Percentiles rank a stretch among this genome's conserved stretches.
These are phyloP conservation scores for Candida mattraensis DNA, from an alignment of 805 yeast species.

Conservation along the genomic window DNA sequence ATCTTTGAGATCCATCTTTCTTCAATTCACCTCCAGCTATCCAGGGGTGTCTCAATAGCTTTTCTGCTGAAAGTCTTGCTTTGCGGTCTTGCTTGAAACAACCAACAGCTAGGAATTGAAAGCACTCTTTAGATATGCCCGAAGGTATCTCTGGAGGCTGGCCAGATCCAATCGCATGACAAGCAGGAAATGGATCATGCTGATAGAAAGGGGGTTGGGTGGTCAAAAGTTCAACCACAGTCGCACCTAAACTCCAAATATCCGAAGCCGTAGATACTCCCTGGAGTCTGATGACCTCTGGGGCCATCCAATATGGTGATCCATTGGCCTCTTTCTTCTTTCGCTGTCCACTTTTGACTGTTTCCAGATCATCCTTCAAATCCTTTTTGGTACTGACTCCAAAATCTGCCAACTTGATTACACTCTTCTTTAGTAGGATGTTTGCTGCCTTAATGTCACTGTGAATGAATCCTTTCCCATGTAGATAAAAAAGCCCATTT, in stretches of 20 bases:
- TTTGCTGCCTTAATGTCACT: conserved; percentile 79
- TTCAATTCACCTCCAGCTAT: conserved; percentile 28
- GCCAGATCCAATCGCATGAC: conserved; percentile 81
- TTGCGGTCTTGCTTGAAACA: conserved; percentile 75
- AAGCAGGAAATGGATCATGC: conserved; percentile 70
- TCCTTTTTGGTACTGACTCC: conserved; percentile 70
- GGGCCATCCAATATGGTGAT: conserved; percentile 99
- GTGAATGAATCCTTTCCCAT: conserved; percentile 73
- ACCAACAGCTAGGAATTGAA: conserved; percentile 55
- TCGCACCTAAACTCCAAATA: conserved; percentile 94
- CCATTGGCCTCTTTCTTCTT: conserved; percentile 57
- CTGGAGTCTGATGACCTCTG: conserved; percentile 82
- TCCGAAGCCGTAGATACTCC: conserved; percentile 90
- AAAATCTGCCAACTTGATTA: conserved; percentile 72
- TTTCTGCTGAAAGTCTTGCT: conserved; percentile 53
- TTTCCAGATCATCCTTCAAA: conserved; percentile 71
- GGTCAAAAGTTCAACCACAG: conserved; percentile 80
- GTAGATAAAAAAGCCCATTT: conserved; percentile 61
- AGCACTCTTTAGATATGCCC: conserved; percentile 19
- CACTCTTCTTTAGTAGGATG: conserved; percentile 53
- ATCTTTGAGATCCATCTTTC: conserved; percentile 5
- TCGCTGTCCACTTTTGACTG: conserved; percentile 34
- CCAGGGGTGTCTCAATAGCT: conserved; percentile 65
- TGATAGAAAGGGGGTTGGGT: conserved; percentile 87
- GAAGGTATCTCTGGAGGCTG: conserved; percentile 69